These are phyloP conservation scores for Sequoia sempervirens DNA, from an alignment of 75 land plant genomes.

Conservation along the genomic window DNA sequence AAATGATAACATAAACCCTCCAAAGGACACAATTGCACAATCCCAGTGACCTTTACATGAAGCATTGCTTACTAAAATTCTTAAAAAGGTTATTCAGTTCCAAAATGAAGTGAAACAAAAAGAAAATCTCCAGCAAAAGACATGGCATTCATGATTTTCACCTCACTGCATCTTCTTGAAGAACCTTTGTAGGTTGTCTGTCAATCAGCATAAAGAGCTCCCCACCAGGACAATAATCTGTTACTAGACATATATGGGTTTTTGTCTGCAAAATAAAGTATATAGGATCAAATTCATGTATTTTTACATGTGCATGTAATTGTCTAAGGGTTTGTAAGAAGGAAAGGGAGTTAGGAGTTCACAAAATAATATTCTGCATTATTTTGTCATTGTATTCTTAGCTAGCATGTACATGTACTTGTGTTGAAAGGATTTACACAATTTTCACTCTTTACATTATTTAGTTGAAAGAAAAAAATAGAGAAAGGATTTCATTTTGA, in stretches of 20 bases:
- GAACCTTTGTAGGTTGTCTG: slow-evolving; percentile 64
- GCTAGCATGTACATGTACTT: not conserved
- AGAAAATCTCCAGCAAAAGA: not conserved
- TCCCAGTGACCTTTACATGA: not conserved
- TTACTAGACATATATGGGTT: slow-evolving; percentile 80
- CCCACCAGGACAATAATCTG: slow-evolving; percentile 82
- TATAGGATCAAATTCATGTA: not conserved
- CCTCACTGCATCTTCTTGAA: slow-evolving; percentile 79
- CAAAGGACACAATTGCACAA: not conserved
- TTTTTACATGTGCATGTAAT: not conserved
- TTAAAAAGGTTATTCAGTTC: not conserved
- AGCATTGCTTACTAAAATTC: not conserved
- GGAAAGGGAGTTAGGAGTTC: not conserved
- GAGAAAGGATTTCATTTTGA: not conserved
- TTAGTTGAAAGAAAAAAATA: not conserved
- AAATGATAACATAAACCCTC: not conserved
- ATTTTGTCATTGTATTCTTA: not conserved
- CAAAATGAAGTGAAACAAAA: not conserved
- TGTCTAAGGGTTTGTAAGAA: not conserved
- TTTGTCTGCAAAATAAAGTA: slow-evolving; percentile 53
- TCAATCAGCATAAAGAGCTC: slow-evolving; percentile 79
- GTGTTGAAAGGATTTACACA: not conserved
- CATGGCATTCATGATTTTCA: slow-evolving; percentile 8
- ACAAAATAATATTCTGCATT: not conserved
- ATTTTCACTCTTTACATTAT: not conserved